Evolutionary conservation across 2,329 filamentous ascomycete genomes (phyloP).

Genomic region (Sporothrix variecibatus): DNA sequence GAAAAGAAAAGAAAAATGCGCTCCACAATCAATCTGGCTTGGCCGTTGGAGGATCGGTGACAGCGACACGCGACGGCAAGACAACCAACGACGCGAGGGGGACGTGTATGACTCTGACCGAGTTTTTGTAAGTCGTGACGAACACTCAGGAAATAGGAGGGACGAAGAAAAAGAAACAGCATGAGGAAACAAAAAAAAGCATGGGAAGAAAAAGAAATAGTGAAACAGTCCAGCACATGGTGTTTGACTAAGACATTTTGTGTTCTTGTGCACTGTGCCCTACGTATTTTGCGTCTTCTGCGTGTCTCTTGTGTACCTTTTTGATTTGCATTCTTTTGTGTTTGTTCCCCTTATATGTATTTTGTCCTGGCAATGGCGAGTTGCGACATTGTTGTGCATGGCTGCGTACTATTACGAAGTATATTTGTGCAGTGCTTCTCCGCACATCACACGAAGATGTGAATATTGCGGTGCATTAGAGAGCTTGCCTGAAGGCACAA

Average conservation of each 20-base stretch:
- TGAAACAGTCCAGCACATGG: slow-evolving; percentile 14
- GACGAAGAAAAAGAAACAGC: neutral
- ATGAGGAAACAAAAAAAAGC: neutral
- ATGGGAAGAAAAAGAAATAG: neutral
- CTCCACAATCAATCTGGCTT: neutral
- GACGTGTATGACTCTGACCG: neutral
- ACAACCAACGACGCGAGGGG: neutral
- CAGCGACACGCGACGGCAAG: slow-evolving; percentile 3
- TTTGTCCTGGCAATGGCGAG: neutral
- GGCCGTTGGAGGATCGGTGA: slow-evolving; percentile 1
- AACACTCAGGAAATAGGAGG: neutral
- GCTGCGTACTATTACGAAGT: neutral
- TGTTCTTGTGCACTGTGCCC: neutral
- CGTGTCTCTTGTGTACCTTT: neutral
- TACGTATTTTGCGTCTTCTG: neutral
- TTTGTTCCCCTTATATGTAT: neutral
- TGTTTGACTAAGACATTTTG: slow-evolving; percentile 3
- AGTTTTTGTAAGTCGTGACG: neutral
- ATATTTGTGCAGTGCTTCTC: neutral
- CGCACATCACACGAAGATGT: neutral
- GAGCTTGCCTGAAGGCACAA: neutral
- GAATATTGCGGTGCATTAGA: neutral
- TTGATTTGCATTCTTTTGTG: neutral
- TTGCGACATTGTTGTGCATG: neutral
- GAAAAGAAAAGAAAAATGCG: neutral